A percentile compares a stretch with the other conserved stretches of the same genome.
These are phyloP conservation scores for Scedosporium boydii DNA, from an alignment of 2,329 filamentous ascomycete species.

Conservation along the genomic window DNA sequence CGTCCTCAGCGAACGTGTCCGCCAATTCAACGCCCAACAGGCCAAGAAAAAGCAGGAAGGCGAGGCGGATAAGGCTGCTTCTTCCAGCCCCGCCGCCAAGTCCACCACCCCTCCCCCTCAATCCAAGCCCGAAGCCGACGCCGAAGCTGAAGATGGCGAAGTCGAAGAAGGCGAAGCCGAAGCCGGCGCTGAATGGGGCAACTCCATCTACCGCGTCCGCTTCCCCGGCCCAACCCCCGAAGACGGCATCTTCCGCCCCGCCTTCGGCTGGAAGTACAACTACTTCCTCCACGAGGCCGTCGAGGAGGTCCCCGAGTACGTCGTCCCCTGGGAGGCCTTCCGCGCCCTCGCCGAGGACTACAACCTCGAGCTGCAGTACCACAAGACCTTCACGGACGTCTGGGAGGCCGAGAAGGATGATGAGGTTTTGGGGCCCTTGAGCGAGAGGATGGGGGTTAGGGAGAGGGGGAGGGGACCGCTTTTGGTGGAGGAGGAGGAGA, in stretches of 20 bases:
- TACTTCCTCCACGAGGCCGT: conserved; percentile 96
- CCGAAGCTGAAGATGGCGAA: conserved; percentile 32
- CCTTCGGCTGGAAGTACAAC: conserved; percentile 96
- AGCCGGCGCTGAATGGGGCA: conserved; percentile 75
- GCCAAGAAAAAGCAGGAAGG: conserved; percentile 28
- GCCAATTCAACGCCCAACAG: conserved; percentile 56
- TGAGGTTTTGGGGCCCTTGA: conserved; percentile 67
- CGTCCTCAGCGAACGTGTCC: conserved; percentile 71
- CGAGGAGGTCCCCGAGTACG: conserved; percentile 92
- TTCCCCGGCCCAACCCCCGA: conserved; percentile 76
- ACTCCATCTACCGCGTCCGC: conserved; percentile 81
- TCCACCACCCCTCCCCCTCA: conserved; percentile 12
- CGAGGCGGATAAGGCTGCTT: conserved; percentile 19
- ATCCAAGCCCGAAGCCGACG: conserved; percentile 19
- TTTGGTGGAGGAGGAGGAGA: conserved; percentile 72
- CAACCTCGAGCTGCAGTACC: conserved; percentile 91
- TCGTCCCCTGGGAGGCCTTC: conserved; percentile 97
- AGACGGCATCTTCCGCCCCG: conserved; percentile 86
- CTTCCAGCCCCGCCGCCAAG: conserved; percentile 10
- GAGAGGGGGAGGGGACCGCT: conserved; percentile 58
- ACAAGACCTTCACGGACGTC: conserved; percentile 81
- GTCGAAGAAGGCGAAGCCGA: conserved; percentile 53
- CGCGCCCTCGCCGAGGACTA: conserved; percentile 92
- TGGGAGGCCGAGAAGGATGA: conserved; percentile 91
- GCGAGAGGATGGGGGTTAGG: conserved; percentile 91